Evolutionary conservation across 345 rosid species (phyloP).

Genomic region (Laguncularia racemosa): DNA sequence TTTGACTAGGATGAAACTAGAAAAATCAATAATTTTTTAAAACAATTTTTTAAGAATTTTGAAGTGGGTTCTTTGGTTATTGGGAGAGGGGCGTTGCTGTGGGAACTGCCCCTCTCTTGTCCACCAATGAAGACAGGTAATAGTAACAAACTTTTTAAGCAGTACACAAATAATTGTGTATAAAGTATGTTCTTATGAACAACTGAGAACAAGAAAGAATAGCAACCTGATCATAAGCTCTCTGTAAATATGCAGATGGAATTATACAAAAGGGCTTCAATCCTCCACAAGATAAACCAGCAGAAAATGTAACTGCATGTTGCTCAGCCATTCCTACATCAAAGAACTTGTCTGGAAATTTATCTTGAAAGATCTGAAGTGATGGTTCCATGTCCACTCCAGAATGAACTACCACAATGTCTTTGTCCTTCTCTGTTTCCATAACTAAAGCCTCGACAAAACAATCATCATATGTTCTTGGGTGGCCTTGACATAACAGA

Average conservation of each 20-base stretch:
- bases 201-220: constrained; percentile 4
- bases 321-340: constrained; percentile 96
- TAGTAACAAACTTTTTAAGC: background rate
- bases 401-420: constrained; percentile 73
- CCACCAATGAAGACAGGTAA: too few relatives aligned
- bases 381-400: constrained; percentile 76
- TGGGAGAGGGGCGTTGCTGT: too few relatives aligned
- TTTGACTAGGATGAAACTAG: too few relatives aligned
- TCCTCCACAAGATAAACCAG: constrained; percentile 88
- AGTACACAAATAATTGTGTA: background rate
- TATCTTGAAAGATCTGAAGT: constrained; percentile 52
- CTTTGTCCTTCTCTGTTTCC: constrained; percentile 85
- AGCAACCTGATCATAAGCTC: constrained; percentile 92
- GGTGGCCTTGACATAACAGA: constrained; percentile 12
- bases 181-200: too few relatives aligned
- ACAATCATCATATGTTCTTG: constrained; percentile 74
- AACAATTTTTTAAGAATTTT: too few relatives aligned
- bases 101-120: too few relatives aligned
- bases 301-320: constrained; percentile 94
- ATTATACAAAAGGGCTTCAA: constrained; percentile 90
- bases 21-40: too few relatives aligned
- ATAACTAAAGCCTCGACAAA: constrained; percentile 65
- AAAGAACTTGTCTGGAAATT: constrained; percentile 64
- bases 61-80: too few relatives aligned
- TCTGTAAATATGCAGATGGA: constrained; percentile 80